These are phyloP conservation scores for Tetracladium setigerum DNA, from an alignment of 495 filamentous ascomycete genomes.

Conservation along the genomic window DNA sequence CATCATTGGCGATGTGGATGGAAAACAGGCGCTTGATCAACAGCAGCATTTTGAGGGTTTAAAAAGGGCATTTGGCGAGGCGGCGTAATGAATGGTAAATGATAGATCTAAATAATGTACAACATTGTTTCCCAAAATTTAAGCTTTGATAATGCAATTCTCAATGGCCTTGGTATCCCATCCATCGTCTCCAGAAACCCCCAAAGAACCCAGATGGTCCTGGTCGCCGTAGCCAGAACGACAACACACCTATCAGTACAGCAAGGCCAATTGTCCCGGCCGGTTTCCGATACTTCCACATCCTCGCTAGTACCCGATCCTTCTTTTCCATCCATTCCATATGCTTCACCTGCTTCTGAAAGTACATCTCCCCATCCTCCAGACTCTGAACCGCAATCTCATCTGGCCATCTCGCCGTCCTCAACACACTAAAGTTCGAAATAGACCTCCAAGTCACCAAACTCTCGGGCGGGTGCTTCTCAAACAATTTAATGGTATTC, in stretches of 20 bases:
- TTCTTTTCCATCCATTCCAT: conserved; percentile 53
- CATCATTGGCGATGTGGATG: conserved; percentile 78
- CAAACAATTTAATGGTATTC: conserved; percentile 53
- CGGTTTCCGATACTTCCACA: conserved; percentile 55
- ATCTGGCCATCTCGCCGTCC: conserved; percentile 55
- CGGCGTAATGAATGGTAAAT: not conserved
- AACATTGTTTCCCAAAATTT: no score
- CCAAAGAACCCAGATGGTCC: conserved; percentile 13
- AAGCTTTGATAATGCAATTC: no score
- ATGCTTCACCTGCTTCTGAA: conserved; percentile 61
- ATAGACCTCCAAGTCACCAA: conserved; percentile 67
- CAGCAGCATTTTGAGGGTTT: conserved; percentile 55
- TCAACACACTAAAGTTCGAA: conserved; percentile 70
- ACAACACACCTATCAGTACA: conserved; percentile 52
- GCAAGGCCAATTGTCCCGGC: conserved; percentile 52
- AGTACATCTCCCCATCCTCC: conserved; percentile 54
- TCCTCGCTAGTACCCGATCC: conserved; percentile 39
- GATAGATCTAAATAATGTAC: no score
- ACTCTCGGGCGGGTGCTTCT: conserved; percentile 61
- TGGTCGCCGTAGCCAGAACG: conserved; percentile 35
- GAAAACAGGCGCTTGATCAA: conserved; percentile 71
- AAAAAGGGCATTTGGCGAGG: conserved; percentile 17
- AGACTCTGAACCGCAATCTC: conserved; percentile 38
- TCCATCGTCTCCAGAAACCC: conserved; percentile 17
- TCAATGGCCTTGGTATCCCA: conserved; percentile 14